Evolutionary conservation across 805 yeast species (phyloP).

Genomic region (Candida tallmaniae): DNA sequence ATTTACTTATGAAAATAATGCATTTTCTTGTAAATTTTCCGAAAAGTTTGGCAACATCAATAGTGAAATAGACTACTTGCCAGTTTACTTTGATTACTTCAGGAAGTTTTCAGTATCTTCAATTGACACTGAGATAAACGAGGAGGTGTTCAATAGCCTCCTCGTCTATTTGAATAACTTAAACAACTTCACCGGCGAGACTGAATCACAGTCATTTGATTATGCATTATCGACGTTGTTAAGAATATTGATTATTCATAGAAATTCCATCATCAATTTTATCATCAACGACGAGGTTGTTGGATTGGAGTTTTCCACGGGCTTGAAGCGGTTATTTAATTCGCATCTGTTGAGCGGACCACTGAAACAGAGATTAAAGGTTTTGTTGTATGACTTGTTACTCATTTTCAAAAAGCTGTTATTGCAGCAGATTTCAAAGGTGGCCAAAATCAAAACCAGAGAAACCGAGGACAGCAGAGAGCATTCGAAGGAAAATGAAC

Average conservation of each 20-base stretch:
- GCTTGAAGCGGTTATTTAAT: constrained; percentile 43
- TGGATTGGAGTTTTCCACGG: constrained; percentile 6
- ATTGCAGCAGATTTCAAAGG: constrained; percentile 6
- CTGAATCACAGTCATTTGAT: constrained; percentile 4
- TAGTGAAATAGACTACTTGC: neutral
- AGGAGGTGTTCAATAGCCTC: constrained; percentile 19
- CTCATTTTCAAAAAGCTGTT: constrained; percentile 46
- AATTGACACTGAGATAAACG: constrained; percentile 17
- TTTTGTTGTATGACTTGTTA: constrained; percentile 55
- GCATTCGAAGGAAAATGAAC: neutral
- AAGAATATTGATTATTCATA: constrained; percentile 56
- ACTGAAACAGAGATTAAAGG: constrained; percentile 44
- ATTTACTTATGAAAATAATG: neutral
- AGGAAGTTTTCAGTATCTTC: constrained; percentile 42
- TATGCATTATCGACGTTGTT: constrained; percentile 44
- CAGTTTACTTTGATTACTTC: constrained; percentile 37
- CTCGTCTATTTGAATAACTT: constrained; percentile 19
- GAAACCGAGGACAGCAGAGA: neutral
- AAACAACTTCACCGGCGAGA: neutral
- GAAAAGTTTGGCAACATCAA: neutral
- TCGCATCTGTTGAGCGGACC: constrained; percentile 32
- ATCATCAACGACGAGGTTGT: constrained; percentile 23
- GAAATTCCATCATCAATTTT: constrained; percentile 43
- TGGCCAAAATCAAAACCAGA: neutral
- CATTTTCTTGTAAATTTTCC: constrained; percentile 3